Base-by-base conservation (phyloP, 2,329 filamentous ascomycete species). In the Ophiocordyceps camponoti-floridani region DNA sequence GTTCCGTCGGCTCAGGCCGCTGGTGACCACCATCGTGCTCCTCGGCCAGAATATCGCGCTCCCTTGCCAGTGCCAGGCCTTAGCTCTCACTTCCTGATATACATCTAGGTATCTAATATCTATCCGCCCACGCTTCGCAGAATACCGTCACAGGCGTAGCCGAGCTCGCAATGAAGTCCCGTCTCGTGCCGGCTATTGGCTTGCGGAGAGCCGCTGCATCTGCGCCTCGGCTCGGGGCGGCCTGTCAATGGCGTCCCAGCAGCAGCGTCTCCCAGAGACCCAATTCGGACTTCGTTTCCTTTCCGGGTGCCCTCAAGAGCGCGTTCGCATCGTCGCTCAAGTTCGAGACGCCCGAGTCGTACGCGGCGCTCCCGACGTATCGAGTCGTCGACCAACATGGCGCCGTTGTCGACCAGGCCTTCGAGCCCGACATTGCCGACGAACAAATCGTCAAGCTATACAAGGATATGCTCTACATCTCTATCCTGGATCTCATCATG, bases 401-500 rank as follows among this genome's bases (percentile, higher is more conserved):
- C 43, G 70, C 73, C 30, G 74, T 94, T 37, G 78, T 96, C 16
- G 86, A 95, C 62, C 71, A 76, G 43, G 70, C 72, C 12, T 79
- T 83, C 54, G 67, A 70, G 44, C 75, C 78, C 0, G 79, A 88
- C 55, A 75, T 91, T 2, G 69, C 71, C 38, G 78, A 91, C 44
- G 69, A 72, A 43, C 64, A 71, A 50, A 65, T 78, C 12, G 56
- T 76, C 45, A 72, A 75, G 56, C 62, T 79, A 44, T 81, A 81
- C 60, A 70, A 65, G 47, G 74, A 79, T 53, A 82, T 83, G 79
- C 55, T 82, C 10, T 72, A 69, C 33, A 67, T 80, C 10, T 78
- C 82, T 46, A 83, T 96, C 52, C 91, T 98, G 86, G 91, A 98
- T 58, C 62, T 94, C 45, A 84, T 96, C 59, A 96, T 96, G 88